Percentiles rank a stretch among this genome's conserved stretches.
phyloP scores from a whole-genome alignment of 163 green algal genomes.

The Chlorella variabilis region DNA sequence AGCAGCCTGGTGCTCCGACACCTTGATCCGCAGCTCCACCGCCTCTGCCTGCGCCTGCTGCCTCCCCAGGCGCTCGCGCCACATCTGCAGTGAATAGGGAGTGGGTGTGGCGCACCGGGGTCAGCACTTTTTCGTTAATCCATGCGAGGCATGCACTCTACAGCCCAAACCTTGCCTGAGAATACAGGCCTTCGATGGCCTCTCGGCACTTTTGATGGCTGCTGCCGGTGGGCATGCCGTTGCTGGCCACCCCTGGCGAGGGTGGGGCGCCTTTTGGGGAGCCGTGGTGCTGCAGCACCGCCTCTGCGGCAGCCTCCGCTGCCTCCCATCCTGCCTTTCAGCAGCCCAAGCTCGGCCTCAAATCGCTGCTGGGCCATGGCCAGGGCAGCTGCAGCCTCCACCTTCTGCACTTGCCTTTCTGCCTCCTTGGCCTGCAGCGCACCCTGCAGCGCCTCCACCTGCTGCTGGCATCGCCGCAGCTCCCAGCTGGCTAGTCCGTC shows the following conservation, averaged over 20 bases:
- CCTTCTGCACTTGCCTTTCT: background rate
- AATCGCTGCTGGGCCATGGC: background rate
- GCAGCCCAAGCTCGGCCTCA: background rate
- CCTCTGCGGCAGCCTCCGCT: background rate
- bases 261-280: no score
- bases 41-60: constrained; percentile 10
- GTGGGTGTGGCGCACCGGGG: no score
- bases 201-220: no score
- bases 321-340: background rate
- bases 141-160: no score
- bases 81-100: constrained; percentile 14
- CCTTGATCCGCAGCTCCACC: background rate
- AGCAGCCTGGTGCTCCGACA: background rate
- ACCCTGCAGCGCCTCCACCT: background rate
- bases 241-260: no score
- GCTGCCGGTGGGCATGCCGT: no score
- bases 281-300: constrained; percentile 5
- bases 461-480: background rate
- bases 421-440: background rate
- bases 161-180: no score
- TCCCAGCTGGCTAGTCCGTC: background rate
- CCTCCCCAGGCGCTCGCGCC: constrained; percentile 18
- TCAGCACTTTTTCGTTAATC: no score
- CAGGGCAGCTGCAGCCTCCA: background rate
- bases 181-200: no score